These are phyloP conservation scores for Cairneyella variabilis DNA, from an alignment of 495 filamentous ascomycete species.

Conservation along the genomic window DNA sequence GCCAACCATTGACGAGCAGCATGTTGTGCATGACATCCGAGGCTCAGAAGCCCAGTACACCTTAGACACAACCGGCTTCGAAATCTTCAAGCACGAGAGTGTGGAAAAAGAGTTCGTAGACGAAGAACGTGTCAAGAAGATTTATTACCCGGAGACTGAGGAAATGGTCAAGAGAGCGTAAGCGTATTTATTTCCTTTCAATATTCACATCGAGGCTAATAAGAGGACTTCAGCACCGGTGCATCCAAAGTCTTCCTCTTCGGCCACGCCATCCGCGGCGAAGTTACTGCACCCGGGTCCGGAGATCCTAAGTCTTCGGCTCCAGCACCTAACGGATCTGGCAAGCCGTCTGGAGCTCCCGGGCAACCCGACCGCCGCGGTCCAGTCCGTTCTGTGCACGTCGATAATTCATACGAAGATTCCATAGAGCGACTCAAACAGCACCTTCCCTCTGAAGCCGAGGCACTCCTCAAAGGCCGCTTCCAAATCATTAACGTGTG, in stretches of 20 bases:
- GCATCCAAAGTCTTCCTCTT: slow-evolving; percentile 62
- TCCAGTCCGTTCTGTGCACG: slow-evolving; percentile 64
- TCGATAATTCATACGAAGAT: slow-evolving; percentile 66
- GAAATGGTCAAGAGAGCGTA: slow-evolving; percentile 60
- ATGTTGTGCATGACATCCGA: slow-evolving; percentile 44
- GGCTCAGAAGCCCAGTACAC: slow-evolving; percentile 47
- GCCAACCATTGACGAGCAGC: slow-evolving; percentile 30
- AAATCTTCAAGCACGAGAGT: slow-evolving; percentile 45
- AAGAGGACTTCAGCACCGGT: slow-evolving; percentile 42
- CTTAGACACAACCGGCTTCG: slow-evolving; percentile 46
- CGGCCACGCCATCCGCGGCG: slow-evolving; percentile 70
- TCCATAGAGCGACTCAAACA: slow-evolving; percentile 50
- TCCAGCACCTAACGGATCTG: no score
- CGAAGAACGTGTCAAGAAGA: slow-evolving; percentile 61
- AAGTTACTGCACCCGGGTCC: slow-evolving; percentile 21
- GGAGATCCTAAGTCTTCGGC: slow-evolving; percentile 34
- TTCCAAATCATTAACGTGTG: slow-evolving; percentile 68
- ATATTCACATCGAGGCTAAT: no score
- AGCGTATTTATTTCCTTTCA: not conserved
- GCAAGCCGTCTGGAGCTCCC: no score
- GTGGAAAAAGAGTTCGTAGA: slow-evolving; percentile 50
- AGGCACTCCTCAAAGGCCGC: slow-evolving; percentile 45
- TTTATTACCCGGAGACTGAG: slow-evolving; percentile 66
- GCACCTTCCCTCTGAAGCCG: slow-evolving; percentile 61
- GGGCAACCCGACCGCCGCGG: no score